Evolutionary conservation across 768 basidiomycete genomes (phyloP), one percentile per base, ranked within the genome.

Genomic region (Pulveroboletus sp.): DNA sequence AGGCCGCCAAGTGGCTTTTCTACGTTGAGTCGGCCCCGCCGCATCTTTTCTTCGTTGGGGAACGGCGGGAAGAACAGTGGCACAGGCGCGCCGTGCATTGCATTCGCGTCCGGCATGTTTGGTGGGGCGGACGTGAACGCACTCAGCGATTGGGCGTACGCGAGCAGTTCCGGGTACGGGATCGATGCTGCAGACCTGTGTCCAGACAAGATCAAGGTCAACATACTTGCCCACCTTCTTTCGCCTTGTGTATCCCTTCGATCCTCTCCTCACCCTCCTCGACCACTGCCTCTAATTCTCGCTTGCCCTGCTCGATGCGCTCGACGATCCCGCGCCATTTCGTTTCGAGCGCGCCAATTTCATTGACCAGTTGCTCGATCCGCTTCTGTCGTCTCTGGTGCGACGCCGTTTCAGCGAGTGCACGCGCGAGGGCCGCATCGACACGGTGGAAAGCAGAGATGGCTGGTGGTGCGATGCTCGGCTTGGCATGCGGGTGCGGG

Each of bases 11-110:
- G 75, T 1, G 88, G 90, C 23, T 84, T 85, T 65, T 90, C 88
- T 19, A 82, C 82, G 60, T 87, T 90, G 66, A 91, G 78, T 48
- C 78, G 77, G 1, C 90, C 90, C 21, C 84, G 77, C 43, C 90
- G 82, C 87, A 93, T 90, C 68, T 90, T 92, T 65, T 91, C 90
- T 69, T 91, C 90, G 61, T 90, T 91, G 1, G 90, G 90, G 66
- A 91, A 93, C 11, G 91, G 91, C 32, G 90, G 90, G 71, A 91
- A 90, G 75, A 93, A 91, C 35, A 89, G 62, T 16, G 85, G 87
- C 16, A 84, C 83, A 1, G 86, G 85, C 11, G 82, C 82, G 57
- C 86, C 87, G 9, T 85, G 85, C 43, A 54, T 11, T 33, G 54
- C 47, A 16, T 25, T 73, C 40, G 82, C 76, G 58, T 89, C 87